A percentile compares a stretch with the other conserved stretches of the same genome.
Evolutionary conservation across 345 rosid genomes (phyloP).

Genomic region (Eucalyptus polybractea): DNA sequence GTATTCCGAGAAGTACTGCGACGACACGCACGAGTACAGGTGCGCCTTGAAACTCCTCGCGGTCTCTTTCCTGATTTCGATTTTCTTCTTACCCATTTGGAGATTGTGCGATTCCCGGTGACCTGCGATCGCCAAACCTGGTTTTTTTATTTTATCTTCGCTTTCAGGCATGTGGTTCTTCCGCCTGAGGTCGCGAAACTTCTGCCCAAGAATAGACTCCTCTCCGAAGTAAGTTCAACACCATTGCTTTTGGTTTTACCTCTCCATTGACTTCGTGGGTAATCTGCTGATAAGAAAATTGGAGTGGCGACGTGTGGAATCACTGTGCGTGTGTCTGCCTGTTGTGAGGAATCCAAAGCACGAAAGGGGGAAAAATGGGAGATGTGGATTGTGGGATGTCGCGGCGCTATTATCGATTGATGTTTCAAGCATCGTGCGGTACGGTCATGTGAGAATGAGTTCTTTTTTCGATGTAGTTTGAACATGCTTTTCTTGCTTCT

Average conservation of each 20-base stretch:
- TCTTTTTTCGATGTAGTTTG: neutral
- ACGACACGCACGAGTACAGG: constrained; percentile 83
- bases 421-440: neutral
- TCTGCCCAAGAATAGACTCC: constrained; percentile 86
- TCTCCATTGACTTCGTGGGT: neutral
- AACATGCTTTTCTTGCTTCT: neutral
- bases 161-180: constrained; percentile 84
- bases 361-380: neutral
- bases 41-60: neutral
- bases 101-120: neutral
- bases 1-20: constrained; percentile 88
- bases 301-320: neutral
- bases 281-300: neutral
- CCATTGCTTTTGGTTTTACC: neutral
- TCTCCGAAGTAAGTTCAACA: constrained; percentile 51
- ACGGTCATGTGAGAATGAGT: neutral
- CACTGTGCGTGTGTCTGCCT: neutral
- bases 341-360: neutral
- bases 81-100: neutral
- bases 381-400: neutral
- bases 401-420: neutral
- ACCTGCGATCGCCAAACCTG: neutral
- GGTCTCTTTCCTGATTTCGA: neutral
- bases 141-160: neutral
- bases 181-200: constrained; percentile 87